phyloP scores from a whole-genome alignment of 495 filamentous ascomycete genomes.

The Trichoderma virens region DNA sequence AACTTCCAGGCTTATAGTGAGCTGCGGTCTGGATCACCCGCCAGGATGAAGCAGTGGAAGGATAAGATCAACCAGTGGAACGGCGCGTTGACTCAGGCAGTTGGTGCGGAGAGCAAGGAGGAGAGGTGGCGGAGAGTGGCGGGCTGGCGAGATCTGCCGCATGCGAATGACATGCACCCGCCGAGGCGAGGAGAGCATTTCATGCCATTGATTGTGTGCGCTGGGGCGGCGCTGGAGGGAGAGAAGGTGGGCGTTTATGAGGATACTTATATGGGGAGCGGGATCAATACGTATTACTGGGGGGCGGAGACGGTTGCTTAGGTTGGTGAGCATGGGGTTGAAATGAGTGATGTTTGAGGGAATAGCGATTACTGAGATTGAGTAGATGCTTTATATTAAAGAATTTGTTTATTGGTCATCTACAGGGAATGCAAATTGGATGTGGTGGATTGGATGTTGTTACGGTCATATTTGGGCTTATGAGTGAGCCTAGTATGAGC shows the following conservation, averaged over 20 bases:
- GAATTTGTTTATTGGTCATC: no score
- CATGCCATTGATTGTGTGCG: slow-evolving; percentile 56
- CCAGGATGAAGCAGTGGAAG: slow-evolving; percentile 24
- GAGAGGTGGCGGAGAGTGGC: slow-evolving; percentile 37
- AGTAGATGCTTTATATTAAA: no score
- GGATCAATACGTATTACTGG: slow-evolving; percentile 35
- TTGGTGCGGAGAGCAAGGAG: slow-evolving; percentile 39
- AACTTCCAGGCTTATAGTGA: slow-evolving; percentile 46
- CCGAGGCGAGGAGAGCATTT: slow-evolving; percentile 53
- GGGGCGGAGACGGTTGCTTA: slow-evolving; percentile 8
- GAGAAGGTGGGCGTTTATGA: slow-evolving; percentile 21
- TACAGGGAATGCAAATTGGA: no score
- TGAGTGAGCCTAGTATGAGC: no score
- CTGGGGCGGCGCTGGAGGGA: slow-evolving; percentile 46
- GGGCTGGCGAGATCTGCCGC: slow-evolving; percentile 46
- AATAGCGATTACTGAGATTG: neutral
- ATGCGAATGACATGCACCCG: slow-evolving; percentile 61
- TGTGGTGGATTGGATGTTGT: no score
- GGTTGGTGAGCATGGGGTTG: neutral
- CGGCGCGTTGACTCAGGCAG: slow-evolving; percentile 55
- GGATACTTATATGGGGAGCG: slow-evolving; percentile 27
- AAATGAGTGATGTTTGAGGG: neutral
- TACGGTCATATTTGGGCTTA: no score
- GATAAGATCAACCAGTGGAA: slow-evolving; percentile 52
- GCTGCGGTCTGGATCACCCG: slow-evolving; percentile 22